These are phyloP conservation scores for Trichocomaceae sp. DNA, from an alignment of 2,329 filamentous ascomycete genomes.

Conservation along the genomic window DNA sequence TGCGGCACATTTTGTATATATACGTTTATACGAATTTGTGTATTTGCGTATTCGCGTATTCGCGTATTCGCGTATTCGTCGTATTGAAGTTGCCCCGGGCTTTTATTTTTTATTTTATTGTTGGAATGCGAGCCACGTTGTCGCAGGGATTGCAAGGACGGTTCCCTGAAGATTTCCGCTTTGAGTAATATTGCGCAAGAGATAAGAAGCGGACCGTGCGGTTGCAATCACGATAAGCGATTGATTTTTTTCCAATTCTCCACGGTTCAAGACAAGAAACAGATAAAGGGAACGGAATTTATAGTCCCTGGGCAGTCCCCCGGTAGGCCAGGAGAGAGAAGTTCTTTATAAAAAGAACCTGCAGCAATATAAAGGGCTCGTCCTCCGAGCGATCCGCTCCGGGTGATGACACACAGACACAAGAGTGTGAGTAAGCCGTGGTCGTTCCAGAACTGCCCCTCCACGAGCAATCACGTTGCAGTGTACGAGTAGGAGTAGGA, in stretches of 20 bases:
- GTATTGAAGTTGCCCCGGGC: not conserved
- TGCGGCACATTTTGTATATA: conserved; percentile 27
- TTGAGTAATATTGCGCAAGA: conserved; percentile 13
- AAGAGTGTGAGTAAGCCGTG: not conserved
- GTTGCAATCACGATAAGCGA: not conserved
- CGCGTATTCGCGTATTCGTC: not conserved
- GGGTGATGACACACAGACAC: not conserved
- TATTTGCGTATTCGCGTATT: not conserved
- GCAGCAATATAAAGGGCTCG: not conserved
- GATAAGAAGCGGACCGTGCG: not conserved
- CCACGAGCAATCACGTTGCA: not conserved
- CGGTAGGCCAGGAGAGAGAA: not conserved
- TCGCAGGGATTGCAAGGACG: not conserved
- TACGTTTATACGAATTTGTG: not conserved
- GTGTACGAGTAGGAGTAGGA: not conserved
- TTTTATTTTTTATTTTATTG: too few relatives aligned
- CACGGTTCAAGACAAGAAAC: not conserved
- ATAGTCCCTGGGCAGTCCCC: not conserved
- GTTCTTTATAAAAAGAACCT: not conserved
- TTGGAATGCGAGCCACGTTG: not conserved
- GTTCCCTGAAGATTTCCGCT: conserved; percentile 8
- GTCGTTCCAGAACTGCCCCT: not conserved
- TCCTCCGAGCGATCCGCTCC: not conserved
- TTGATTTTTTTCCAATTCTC: too few relatives aligned
- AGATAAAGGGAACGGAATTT: too few relatives aligned